These are phyloP conservation scores for Ciborinia camelliae DNA, from an alignment of 2,329 filamentous ascomycete species.

Conservation along the genomic window DNA sequence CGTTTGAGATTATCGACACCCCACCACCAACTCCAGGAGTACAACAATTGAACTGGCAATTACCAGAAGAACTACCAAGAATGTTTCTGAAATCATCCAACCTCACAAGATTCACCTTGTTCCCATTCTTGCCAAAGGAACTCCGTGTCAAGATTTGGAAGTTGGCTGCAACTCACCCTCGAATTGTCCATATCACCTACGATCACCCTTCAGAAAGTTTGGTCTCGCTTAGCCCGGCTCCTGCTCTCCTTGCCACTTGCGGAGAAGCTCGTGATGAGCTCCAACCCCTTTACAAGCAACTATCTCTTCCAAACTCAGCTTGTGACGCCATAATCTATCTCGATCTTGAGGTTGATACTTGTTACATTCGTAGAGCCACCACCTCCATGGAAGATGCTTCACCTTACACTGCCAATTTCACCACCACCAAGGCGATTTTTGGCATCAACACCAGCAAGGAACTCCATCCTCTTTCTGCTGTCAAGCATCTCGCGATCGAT, in stretches of 20 bases:
- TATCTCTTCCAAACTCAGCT: neutral
- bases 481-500: conserved; percentile 9
- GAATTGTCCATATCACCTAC: conserved; percentile 12
- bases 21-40: neutral
- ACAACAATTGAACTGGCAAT: conserved; percentile 3
- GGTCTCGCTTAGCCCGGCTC: conserved; percentile 13
- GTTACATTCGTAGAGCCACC: conserved; percentile 7
- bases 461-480: neutral
- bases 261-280: conserved; percentile 10
- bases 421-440: conserved; percentile 11
- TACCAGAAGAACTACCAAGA: conserved; percentile 4
- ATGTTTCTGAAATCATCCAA: conserved; percentile 6
- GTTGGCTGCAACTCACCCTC: neutral
- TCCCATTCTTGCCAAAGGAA: conserved; percentile 4
- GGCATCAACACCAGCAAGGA: neutral
- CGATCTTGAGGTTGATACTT: conserved; percentile 1
- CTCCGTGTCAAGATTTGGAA: conserved; percentile 13
- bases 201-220: neutral
- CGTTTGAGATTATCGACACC: neutral
- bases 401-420: conserved; percentile 3
- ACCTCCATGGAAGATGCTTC: conserved; percentile 6
- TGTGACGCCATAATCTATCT: neutral
- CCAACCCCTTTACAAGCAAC: neutral
- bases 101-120: conserved; percentile 3
- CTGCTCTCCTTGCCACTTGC: conserved; percentile 2